phyloP scores from a whole-genome alignment of 257 asterid genomes.

The Forsythia viridissima region DNA sequence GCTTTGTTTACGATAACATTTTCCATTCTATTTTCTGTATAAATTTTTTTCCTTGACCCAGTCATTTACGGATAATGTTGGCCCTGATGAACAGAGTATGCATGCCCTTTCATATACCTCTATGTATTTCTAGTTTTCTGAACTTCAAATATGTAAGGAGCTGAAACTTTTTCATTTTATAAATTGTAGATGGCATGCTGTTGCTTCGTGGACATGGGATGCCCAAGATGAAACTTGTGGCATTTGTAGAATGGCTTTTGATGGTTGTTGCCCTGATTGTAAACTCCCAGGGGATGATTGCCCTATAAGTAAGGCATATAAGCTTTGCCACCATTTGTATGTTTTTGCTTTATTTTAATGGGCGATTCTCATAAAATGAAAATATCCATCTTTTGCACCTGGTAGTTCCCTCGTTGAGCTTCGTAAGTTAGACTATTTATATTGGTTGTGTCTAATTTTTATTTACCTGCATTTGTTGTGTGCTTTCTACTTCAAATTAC shows the following conservation, averaged over 20 bases:
- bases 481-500: no score
- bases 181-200: constrained; percentile 73
- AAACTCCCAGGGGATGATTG: constrained; percentile 93
- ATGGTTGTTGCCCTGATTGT: constrained; percentile 93
- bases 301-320: constrained; percentile 61
- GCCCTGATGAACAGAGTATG: constrained; percentile 65
- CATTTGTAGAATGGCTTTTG: constrained; percentile 86
- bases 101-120: constrained; percentile 11
- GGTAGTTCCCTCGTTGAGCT: no score
- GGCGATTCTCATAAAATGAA: not conserved
- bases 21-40: not conserved
- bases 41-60: constrained; percentile 46
- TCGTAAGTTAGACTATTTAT: no score
- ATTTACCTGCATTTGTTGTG: no score
- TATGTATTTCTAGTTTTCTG: not conserved
- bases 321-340: not conserved
- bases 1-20: not conserved
- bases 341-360: not conserved
- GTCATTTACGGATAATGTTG: constrained; percentile 20
- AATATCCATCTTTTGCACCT: not conserved
- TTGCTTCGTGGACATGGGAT: constrained; percentile 96
- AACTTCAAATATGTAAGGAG: not conserved
- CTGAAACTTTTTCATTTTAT: constrained; percentile 2
- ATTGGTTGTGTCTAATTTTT: no score
- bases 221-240: constrained; percentile 97